A percentile compares a stretch with the other conserved stretches of the same genome.
These are phyloP conservation scores for Ceratocystis papillata DNA, from an alignment of 2,329 filamentous ascomycete genomes.

Conservation along the genomic window DNA sequence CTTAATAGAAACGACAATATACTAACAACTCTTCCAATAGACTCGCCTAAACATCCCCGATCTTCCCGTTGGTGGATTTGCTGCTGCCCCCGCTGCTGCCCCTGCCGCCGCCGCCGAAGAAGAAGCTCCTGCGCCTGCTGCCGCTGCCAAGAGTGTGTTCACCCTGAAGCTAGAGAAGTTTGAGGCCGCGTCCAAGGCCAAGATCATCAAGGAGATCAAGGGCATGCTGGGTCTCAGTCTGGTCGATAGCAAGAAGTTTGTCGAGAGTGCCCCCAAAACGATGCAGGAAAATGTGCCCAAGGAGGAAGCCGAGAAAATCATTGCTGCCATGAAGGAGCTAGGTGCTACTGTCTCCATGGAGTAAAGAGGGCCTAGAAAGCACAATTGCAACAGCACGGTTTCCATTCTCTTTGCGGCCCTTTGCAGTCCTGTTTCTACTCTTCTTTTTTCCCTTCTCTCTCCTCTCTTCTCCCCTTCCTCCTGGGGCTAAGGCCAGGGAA, in stretches of 20 bases:
- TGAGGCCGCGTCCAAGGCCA: constrained; percentile 82
- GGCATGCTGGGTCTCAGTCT: constrained; percentile 84
- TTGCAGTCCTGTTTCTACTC: constrained; percentile 9
- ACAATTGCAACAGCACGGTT: neutral
- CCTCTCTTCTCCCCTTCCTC: neutral
- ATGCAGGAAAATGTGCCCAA: constrained; percentile 99
- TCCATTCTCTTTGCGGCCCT: constrained; percentile 12
- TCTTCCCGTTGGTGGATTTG: constrained; percentile 86
- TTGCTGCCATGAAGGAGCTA: constrained; percentile 84
- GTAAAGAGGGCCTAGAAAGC: constrained; percentile 38
- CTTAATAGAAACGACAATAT: neutral
- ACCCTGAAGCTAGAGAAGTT: constrained; percentile 88
- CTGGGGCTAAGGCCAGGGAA: neutral
- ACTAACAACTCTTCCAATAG: constrained; percentile 14
- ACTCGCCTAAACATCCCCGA: constrained; percentile 81
- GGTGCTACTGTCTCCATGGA: constrained; percentile 88
- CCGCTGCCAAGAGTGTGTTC: constrained; percentile 95
- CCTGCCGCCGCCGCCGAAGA: constrained; percentile 51
- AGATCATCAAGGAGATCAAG: constrained; percentile 99
- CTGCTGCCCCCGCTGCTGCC: constrained; percentile 51
- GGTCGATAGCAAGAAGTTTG: constrained; percentile 99
- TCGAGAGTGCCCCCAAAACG: constrained; percentile 92
- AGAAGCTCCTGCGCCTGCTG: constrained; percentile 72
- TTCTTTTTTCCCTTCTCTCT: neutral
- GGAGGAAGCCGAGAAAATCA: constrained; percentile 98